Evolutionary conservation across 805 yeast genomes (phyloP), one percentile per base, ranked within the genome.

Genomic region (Alloascoidea hylecoeti): DNA sequence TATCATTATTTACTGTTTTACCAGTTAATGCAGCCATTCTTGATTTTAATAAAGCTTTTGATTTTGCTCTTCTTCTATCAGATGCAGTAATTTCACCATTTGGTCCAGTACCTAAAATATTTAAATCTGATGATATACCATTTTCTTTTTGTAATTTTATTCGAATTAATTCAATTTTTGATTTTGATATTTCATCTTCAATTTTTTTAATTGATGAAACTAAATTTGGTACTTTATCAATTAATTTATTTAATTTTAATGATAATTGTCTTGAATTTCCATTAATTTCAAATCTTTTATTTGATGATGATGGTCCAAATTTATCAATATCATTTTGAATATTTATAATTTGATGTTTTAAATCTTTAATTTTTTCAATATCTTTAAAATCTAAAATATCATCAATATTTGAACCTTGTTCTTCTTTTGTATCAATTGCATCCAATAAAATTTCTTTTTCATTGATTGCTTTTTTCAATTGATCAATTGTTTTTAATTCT

Each of bases 21-120:
- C 96, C 96, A 0, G 96, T 88, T 49, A 89, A 68, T 3, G 89
- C 84, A 18, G 95, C 94, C 94, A 89, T 86, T 47, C 95, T 71
- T 37, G 88, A 82, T 44, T 77, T 75, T 47, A 92, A 64, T 40
- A 76, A 60, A 33, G 89, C 94, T 51, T 81, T 79, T 33, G 83
- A 77, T 47, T 71, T 78, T 32, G 89, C 92, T 48, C 81, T 80
- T 44, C 81, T 71, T 42, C 81, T 70, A 52, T 88, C 96, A 12
- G 74, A 58, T 17, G 83, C 96, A 2, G 96, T 88, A 5, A 85
- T 71, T 42, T 75, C 74, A 18, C 96, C 96, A 49, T 79, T 75
- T 35, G 85, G 79, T 4, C 96, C 97, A 4, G 92, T 72, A 3
- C 96, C 96, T 17, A 66, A 63, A 36, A 79, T 67, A 57, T 85